Percentiles rank a stretch among this genome's conserved stretches.
Conservation (phyloP, 176 grass and related monocot genomes). For the Carex cristatella region DNA sequence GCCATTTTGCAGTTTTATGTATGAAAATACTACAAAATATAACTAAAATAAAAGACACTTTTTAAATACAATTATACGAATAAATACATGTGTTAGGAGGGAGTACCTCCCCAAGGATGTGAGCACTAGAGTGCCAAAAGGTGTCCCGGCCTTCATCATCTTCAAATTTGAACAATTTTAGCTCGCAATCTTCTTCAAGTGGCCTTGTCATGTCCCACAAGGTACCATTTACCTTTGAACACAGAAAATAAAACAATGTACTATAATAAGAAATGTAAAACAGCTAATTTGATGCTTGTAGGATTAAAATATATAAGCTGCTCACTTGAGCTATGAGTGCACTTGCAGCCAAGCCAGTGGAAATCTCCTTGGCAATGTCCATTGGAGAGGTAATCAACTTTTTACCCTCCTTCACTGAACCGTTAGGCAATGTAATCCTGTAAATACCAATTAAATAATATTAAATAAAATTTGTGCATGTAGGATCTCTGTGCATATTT, state of each 20-base stretch:
- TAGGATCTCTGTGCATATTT: background rate
- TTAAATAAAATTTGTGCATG: background rate
- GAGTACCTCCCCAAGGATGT: slow-evolving; percentile 92
- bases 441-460: background rate
- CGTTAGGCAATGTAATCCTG: slow-evolving; percentile 76
- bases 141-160: slow-evolving; percentile 89
- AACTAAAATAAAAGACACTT: background rate
- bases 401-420: slow-evolving; percentile 64
- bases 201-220: slow-evolving; percentile 97
- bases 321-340: slow-evolving; percentile 82
- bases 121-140: slow-evolving; percentile 98
- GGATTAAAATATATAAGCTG: background rate
- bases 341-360: slow-evolving; percentile 64
- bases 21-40: slow-evolving; percentile 19
- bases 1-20: slow-evolving; percentile 2
- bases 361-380: slow-evolving; percentile 84
- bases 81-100: background rate
- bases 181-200: slow-evolving; percentile 64
- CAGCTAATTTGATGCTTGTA: background rate
- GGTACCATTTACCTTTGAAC: slow-evolving; percentile 51
- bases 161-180: slow-evolving; percentile 93
- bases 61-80: slow-evolving; percentile 4
- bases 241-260: slow-evolving; percentile 7
- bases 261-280: background rate
- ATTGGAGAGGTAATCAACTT: slow-evolving; percentile 80